Evolutionary conservation across 805 yeast genomes (phyloP).

Genomic region (Ogataea pini): DNA sequence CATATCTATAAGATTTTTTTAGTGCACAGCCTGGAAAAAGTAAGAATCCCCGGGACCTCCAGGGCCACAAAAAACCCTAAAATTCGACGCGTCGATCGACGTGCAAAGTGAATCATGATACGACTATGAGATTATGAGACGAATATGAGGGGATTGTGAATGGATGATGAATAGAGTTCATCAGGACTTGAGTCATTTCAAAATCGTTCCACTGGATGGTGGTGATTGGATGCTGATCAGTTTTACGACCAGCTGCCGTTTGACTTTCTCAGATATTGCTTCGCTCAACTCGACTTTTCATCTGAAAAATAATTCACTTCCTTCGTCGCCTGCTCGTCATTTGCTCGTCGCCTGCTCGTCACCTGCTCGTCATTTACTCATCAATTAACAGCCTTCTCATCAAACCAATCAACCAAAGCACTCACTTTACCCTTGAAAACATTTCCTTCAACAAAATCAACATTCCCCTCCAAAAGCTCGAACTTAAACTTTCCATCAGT

Average conservation of each 20-base stretch:
- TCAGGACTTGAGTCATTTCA: too few species aligned
- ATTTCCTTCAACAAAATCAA: constrained; percentile 74
- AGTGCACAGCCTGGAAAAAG: constrained; percentile 5
- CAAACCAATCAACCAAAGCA: constrained; percentile 78
- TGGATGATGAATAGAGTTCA: too few species aligned
- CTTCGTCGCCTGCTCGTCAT: too few species aligned
- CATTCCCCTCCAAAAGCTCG: constrained; percentile 68
- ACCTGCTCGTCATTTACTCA: neutral
- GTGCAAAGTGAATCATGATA: too few species aligned
- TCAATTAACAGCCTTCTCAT: constrained; percentile 67
- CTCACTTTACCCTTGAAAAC: constrained; percentile 54
- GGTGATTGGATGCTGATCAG: too few species aligned
- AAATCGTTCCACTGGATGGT: too few species aligned
- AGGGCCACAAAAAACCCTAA: neutral
- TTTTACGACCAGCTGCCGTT: too few species aligned
- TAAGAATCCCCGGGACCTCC: neutral
- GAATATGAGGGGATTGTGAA: too few species aligned
- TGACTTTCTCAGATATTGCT: too few species aligned
- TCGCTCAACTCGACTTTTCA: too few species aligned
- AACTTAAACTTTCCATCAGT: constrained; percentile 56
- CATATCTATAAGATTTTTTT: neutral
- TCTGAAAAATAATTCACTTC: too few species aligned
- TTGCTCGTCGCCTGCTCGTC: neutral
- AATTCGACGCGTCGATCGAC: neutral
- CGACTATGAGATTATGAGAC: too few species aligned